phyloP scores from a whole-genome alignment of 2,329 filamentous ascomycete genomes.

The Onygenales sp. region DNA sequence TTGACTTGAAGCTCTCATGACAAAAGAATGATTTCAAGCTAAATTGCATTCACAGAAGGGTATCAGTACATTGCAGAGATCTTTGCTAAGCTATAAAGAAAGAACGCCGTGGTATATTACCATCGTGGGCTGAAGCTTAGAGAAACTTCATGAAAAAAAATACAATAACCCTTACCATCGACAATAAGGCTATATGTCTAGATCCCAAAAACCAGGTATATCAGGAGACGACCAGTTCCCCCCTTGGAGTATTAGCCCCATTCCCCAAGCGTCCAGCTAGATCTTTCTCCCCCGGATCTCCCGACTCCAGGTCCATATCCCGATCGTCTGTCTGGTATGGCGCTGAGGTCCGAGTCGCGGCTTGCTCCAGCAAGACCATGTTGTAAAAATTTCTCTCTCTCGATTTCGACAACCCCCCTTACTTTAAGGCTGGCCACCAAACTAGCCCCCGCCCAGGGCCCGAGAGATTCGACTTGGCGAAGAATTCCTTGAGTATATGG shows the following conservation, averaged over 20 bases:
- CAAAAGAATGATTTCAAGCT: neutral
- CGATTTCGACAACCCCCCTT: slow-evolving; percentile 53
- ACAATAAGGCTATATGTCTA: neutral
- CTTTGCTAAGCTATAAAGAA: neutral
- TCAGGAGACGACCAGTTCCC: too few relatives aligned
- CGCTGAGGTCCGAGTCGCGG: slow-evolving; percentile 29
- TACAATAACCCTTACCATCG: neutral
- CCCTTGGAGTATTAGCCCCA: slow-evolving; percentile 22
- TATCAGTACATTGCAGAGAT: neutral
- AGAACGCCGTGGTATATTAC: neutral
- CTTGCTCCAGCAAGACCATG: slow-evolving; percentile 39
- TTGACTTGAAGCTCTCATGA: neutral
- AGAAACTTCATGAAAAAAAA: neutral
- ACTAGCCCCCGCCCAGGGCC: slow-evolving; percentile 57
- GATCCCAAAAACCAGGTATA: neutral
- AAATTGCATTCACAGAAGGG: neutral
- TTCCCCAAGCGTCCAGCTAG: slow-evolving; percentile 40
- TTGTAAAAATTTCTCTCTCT: slow-evolving; percentile 52
- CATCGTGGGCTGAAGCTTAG: neutral
- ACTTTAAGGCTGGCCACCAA: slow-evolving; percentile 50
- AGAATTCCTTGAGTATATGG: slow-evolving; percentile 25
- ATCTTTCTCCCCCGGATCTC: slow-evolving; percentile 32
- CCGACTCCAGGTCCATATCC: slow-evolving; percentile 19
- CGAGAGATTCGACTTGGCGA: slow-evolving; percentile 50
- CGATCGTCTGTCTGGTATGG: slow-evolving; percentile 29